phyloP scores from a whole-genome alignment of 495 filamentous ascomycete species.

The Talaromyces stipitatus region DNA sequence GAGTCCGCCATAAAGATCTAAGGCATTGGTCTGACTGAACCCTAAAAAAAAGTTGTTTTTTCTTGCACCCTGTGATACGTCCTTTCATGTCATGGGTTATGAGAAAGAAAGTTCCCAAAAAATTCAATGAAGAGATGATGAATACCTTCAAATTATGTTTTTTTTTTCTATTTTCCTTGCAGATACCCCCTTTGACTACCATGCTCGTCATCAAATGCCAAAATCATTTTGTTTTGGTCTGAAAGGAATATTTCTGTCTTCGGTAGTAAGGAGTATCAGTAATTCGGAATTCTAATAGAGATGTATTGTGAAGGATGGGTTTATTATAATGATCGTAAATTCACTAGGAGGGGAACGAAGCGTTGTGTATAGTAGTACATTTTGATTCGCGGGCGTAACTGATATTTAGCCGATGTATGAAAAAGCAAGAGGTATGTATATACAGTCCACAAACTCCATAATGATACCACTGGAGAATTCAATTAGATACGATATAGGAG shows the following conservation, averaged over 20 bases:
- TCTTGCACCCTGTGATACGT: not conserved
- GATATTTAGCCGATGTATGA: too few relatives aligned
- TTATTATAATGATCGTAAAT: too few relatives aligned
- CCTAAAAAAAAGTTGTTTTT: not conserved
- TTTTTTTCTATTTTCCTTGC: not conserved
- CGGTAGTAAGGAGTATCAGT: not conserved
- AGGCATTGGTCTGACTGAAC: constrained; percentile 8
- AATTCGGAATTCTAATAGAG: not conserved
- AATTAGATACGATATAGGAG: too few relatives aligned
- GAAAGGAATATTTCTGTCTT: not conserved
- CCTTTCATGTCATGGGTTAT: not conserved
- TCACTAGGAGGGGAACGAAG: too few relatives aligned
- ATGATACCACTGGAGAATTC: too few relatives aligned
- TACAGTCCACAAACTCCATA: too few relatives aligned
- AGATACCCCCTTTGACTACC: not conserved
- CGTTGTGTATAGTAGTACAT: too few relatives aligned
- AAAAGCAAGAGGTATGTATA: too few relatives aligned
- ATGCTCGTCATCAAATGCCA: not conserved
- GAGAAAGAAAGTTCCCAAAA: not conserved
- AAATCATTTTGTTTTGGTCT: not conserved
- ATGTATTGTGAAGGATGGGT: too few relatives aligned
- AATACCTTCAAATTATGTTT: not conserved
- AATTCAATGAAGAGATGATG: constrained; percentile 3
- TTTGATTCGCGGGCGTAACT: too few relatives aligned
- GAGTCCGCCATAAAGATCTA: constrained; percentile 96